phyloP scores from a whole-genome alignment of 2,329 filamentous ascomycete genomes.

The Exophiala dermatitidis region DNA sequence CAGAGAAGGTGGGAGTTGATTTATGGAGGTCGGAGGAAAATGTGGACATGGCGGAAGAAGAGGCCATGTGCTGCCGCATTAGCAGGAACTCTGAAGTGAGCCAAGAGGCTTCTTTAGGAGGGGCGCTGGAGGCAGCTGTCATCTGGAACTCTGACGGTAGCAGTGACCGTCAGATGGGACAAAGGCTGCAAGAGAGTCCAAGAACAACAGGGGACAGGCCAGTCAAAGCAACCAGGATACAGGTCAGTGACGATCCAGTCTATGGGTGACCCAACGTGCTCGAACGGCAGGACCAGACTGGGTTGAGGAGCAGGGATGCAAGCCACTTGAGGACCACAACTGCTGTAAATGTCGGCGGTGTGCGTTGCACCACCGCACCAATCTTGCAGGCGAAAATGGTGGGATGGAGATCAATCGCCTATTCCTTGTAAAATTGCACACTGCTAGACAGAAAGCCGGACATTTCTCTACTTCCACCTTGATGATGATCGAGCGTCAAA shows the following conservation, averaged over 20 bases:
- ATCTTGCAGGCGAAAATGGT: slow-evolving; percentile 11
- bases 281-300: not conserved
- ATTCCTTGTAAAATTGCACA: slow-evolving; percentile 13
- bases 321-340: slow-evolving; percentile 11
- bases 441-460: slow-evolving; percentile 1
- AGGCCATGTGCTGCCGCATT: not conserved
- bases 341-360: slow-evolving; percentile 13
- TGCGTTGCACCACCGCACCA: slow-evolving; percentile 5
- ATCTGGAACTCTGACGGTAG: slow-evolving; percentile 21
- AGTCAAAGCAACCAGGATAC: not conserved
- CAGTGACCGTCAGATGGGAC: slow-evolving; percentile 15
- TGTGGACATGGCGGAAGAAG: not conserved
- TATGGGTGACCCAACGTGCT: slow-evolving; percentile 6
- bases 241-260: not conserved
- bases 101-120: not conserved
- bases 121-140: slow-evolving; percentile 10
- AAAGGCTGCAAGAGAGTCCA: slow-evolving; percentile 19
- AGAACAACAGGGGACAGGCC: slow-evolving; percentile 8
- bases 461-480: not conserved
- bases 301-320: slow-evolving; percentile 4
- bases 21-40: not conserved
- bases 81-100: slow-evolving; percentile 6
- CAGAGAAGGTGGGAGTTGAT: not conserved
- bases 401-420: slow-evolving; percentile 8
- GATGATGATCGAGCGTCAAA: slow-evolving; percentile 11